These are phyloP conservation scores for Nothophytophthora sp. DNA, from an alignment of 352 stramenopile species.

Conservation along the genomic window DNA sequence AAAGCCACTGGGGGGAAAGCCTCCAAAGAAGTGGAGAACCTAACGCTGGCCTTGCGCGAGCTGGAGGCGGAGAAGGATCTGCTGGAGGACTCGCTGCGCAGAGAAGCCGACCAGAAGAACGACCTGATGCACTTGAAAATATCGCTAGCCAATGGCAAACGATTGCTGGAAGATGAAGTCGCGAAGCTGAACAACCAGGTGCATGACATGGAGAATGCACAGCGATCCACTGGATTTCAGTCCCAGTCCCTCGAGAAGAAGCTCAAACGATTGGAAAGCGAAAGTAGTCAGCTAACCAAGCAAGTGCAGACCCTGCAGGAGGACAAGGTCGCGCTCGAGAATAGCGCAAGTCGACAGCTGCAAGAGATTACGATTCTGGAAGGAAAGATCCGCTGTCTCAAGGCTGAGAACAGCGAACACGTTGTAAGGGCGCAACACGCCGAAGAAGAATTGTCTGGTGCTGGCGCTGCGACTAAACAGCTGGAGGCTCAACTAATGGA, in stretches of 20 bases:
- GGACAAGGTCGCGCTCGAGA: slow-evolving; percentile 26
- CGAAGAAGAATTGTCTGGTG: slow-evolving; percentile 25
- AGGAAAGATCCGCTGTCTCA: slow-evolving; percentile 22
- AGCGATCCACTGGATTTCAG: slow-evolving; percentile 17
- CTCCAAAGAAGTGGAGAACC: slow-evolving; percentile 32
- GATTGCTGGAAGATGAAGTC: slow-evolving; percentile 25
- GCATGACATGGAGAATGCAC: slow-evolving; percentile 19
- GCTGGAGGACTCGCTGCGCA: slow-evolving; percentile 17
- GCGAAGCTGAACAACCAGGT: slow-evolving; percentile 18
- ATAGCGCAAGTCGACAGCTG: slow-evolving; percentile 20
- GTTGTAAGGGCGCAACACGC: slow-evolving; percentile 13
- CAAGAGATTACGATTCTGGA: slow-evolving; percentile 28
- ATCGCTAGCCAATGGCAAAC: slow-evolving; percentile 26
- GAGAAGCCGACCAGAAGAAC: slow-evolving; percentile 29
- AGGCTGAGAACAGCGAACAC: slow-evolving; percentile 32
- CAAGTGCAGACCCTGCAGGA: slow-evolving; percentile 26
- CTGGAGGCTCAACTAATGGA: slow-evolving; percentile 16
- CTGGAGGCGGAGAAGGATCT: slow-evolving; percentile 26
- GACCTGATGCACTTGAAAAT: slow-evolving; percentile 15
- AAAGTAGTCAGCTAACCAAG: slow-evolving; percentile 16
- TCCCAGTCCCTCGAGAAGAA: slow-evolving; percentile 31
- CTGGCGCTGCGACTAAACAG: slow-evolving; percentile 9
- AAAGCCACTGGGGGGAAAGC: slow-evolving; percentile 35
- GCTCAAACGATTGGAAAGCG: slow-evolving; percentile 33
- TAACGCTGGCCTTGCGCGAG: slow-evolving; percentile 11